Percentiles rank a stretch among this genome's conserved stretches.
phyloP scores from a whole-genome alignment of 1,284 basidiomycete genomes.

The Acaromyces ingoldii region DNA sequence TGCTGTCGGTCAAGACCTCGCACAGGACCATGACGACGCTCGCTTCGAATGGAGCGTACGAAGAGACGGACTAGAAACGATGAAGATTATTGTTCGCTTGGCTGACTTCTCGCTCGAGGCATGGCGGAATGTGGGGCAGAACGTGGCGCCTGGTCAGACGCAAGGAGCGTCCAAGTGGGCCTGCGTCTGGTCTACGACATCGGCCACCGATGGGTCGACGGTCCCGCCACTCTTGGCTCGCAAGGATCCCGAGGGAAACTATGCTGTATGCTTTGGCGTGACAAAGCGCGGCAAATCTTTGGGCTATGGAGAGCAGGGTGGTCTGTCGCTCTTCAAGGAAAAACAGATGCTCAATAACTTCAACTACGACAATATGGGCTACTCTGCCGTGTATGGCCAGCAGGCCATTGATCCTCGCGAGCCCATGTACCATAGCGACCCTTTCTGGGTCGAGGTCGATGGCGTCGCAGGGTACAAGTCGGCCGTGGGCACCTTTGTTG shows the following conservation, averaged over 20 bases:
- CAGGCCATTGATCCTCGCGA: slow-evolving; percentile 3
- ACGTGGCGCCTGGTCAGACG: background rate
- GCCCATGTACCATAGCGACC: slow-evolving; percentile 2
- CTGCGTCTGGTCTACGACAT: background rate
- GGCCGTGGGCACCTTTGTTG: slow-evolving; percentile 2
- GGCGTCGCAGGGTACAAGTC: slow-evolving; percentile 1
- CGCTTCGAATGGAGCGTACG: slow-evolving; percentile 5
- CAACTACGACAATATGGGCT: slow-evolving; percentile 7
- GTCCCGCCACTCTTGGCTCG: background rate
- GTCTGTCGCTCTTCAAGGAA: slow-evolving; percentile 1
- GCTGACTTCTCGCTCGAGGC: background rate
- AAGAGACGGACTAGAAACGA: background rate
- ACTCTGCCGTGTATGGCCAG: slow-evolving; percentile 2
- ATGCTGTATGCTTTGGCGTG: background rate
- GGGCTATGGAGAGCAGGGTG: slow-evolving; percentile 7
- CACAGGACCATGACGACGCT: too few species aligned
- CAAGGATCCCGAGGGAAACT: slow-evolving; percentile 4
- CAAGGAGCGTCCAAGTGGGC: background rate
- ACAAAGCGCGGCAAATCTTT: slow-evolving; percentile 1
- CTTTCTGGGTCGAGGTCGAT: slow-evolving; percentile 2
- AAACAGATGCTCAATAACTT: background rate
- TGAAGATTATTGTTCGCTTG: background rate
- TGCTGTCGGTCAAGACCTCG: background rate
- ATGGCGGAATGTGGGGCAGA: slow-evolving; percentile 2
- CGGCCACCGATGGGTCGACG: background rate